Evolutionary conservation across 1,284 basidiomycete genomes (phyloP).

Genomic region (Naganishia sp.): DNA sequence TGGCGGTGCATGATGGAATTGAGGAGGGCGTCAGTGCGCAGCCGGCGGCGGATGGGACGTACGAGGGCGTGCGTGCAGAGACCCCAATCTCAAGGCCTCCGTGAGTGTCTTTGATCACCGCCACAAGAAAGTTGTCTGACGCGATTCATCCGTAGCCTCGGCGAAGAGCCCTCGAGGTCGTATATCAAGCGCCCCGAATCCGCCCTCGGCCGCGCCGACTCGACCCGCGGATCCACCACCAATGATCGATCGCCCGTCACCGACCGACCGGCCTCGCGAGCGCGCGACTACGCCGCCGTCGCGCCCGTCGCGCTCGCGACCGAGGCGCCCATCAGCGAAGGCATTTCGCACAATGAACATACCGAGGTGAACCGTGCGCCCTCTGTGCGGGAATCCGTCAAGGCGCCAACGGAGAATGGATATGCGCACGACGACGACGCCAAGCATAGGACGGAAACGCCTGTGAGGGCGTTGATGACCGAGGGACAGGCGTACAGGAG

Average conservation of each 20-base stretch:
- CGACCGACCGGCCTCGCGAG: slow-evolving; percentile 11
- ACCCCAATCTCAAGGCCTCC: slow-evolving; percentile 6
- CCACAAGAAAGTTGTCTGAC: not conserved
- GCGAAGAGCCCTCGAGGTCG: slow-evolving; percentile 44
- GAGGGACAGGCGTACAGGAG: slow-evolving; percentile 33
- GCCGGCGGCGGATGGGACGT: slow-evolving; percentile 3
- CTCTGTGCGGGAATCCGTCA: not conserved
- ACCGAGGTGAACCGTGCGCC: not conserved
- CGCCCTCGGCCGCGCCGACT: not conserved
- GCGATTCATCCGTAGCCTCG: not conserved
- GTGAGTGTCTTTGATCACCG: not conserved
- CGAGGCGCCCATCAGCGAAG: slow-evolving; percentile 27
- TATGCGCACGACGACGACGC: not conserved
- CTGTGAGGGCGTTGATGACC: slow-evolving; percentile 24
- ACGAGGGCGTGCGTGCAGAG: slow-evolving; percentile 16
- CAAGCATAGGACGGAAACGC: not conserved
- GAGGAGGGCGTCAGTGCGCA: slow-evolving; percentile 18
- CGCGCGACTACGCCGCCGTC: slow-evolving; percentile 22
- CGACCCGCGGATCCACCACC: slow-evolving; percentile 5
- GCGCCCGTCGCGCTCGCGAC: slow-evolving; percentile 29
- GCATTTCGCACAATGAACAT: slow-evolving; percentile 25
- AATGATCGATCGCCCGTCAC: slow-evolving; percentile 1
- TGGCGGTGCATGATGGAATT: slow-evolving; percentile 3
- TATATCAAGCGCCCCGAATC: slow-evolving; percentile 40
- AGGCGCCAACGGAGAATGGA: not conserved